phyloP scores from a whole-genome alignment of 2,329 filamentous ascomycete species.

The Alternaria rosae region DNA sequence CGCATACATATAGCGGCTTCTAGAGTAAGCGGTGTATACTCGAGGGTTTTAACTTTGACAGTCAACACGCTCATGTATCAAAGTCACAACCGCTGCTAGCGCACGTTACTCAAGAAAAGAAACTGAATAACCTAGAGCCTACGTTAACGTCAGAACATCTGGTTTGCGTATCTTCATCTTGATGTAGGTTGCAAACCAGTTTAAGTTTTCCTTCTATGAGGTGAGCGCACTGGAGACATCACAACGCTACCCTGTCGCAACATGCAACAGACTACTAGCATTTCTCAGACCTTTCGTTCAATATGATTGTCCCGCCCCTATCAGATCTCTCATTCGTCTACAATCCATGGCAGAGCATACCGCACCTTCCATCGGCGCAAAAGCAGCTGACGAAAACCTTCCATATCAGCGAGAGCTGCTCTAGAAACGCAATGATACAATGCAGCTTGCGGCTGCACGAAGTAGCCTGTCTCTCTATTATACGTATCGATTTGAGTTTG shows the following conservation, averaged over 20 bases:
- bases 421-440: not conserved
- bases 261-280: not conserved
- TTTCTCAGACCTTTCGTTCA: not conserved
- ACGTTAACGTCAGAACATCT: too few relatives aligned
- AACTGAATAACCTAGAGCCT: too few relatives aligned
- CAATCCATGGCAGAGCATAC: not conserved
- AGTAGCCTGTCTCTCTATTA: not conserved
- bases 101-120: too few relatives aligned
- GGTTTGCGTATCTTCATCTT: too few relatives aligned
- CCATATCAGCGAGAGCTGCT: not conserved
- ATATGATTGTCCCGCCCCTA: not conserved
- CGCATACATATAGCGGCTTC: not conserved
- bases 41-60: not conserved
- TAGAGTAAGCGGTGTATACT: not conserved
- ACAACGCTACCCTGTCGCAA: not conserved
- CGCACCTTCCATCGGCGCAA: not conserved
- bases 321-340: not conserved
- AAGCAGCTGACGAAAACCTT: not conserved
- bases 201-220: too few relatives aligned
- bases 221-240: not conserved
- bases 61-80: not conserved
- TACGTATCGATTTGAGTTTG: not conserved
- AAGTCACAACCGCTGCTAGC: not conserved
- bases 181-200: too few relatives aligned
- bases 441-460: not conserved